Percentiles rank a stretch among this genome's conserved stretches.
Conservation (phyloP, 1,284 basidiomycete genomes). For the Ganoderma sinense region DNA sequence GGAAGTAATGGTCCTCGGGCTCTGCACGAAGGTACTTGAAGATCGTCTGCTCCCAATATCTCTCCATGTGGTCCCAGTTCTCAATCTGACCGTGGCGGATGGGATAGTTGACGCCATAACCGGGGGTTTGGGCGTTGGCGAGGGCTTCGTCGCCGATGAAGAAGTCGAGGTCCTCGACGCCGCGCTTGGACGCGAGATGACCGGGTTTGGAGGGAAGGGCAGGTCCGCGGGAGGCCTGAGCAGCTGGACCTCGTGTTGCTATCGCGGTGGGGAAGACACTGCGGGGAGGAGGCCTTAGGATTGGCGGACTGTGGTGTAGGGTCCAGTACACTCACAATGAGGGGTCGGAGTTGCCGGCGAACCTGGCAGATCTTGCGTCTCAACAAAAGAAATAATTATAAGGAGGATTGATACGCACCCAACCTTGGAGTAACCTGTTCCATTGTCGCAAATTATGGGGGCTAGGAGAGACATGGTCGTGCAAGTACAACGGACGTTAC, state of each 20-base stretch:
- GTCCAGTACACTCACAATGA: slow-evolving; percentile 76
- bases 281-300: not conserved
- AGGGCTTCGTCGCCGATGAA: slow-evolving; percentile 99
- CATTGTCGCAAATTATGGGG: slow-evolving; percentile 97
- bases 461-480: slow-evolving; percentile 79
- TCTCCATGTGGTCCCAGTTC: slow-evolving; percentile 99
- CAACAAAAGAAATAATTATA: slow-evolving; percentile 14
- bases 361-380: slow-evolving; percentile 57
- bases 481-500: not conserved
- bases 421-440: slow-evolving; percentile 97
- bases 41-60: slow-evolving; percentile 99
- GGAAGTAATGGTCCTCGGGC: slow-evolving; percentile 98
- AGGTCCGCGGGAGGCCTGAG: slow-evolving; percentile 74
- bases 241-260: slow-evolving; percentile 79
- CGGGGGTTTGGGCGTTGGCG: slow-evolving; percentile 90
- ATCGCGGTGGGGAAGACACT: slow-evolving; percentile 98
- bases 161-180: slow-evolving; percentile 99
- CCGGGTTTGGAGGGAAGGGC: slow-evolving; percentile 86
- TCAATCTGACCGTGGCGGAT: slow-evolving; percentile 99
- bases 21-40: slow-evolving; percentile 99
- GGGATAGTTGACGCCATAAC: slow-evolving; percentile 95
- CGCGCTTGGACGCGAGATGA: slow-evolving; percentile 94
- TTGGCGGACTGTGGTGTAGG: slow-evolving; percentile 6
- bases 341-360: slow-evolving; percentile 98
- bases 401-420: slow-evolving; percentile 65